Percentiles rank a stretch among this genome's conserved stretches.
Conservation (phyloP, 1,284 basidiomycete genomes). For the Meira miltonrushii region DNA sequence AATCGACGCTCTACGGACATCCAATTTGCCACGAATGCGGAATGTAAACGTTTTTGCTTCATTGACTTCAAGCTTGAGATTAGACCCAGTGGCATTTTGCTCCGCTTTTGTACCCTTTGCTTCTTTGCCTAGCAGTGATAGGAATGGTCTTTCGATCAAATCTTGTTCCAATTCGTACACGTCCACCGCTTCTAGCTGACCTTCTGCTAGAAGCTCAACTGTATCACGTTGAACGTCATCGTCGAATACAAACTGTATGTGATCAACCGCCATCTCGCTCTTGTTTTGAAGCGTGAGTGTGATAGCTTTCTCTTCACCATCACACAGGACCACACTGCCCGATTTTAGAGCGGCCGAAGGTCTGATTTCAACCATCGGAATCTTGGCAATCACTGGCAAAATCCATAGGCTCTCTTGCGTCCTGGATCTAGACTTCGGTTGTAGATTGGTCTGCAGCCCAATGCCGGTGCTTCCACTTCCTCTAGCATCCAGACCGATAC, state of each 20-base stretch:
- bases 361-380: background rate
- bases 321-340: conserved; percentile 84
- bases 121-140: conserved; percentile 50
- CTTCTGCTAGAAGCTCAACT: conserved; percentile 68
- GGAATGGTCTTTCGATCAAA: conserved; percentile 70
- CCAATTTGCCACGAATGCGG: conserved; percentile 77
- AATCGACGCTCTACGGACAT: conserved; percentile 72
- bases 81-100: conserved; percentile 55
- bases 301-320: conserved; percentile 81
- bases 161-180: conserved; percentile 86
- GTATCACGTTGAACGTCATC: conserved; percentile 77
- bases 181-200: conserved; percentile 70
- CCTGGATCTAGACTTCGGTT: background rate
- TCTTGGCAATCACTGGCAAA: background rate
- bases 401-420: background rate
- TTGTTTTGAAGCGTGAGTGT: conserved; percentile 77
- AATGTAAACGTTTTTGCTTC: conserved; percentile 61
- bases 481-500: conserved; percentile 65
- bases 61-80: no score
- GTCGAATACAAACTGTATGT: conserved; percentile 74
- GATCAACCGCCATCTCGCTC: conserved; percentile 74
- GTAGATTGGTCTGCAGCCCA: background rate
- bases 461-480: background rate
- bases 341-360: conserved; percentile 54
- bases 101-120: conserved; percentile 61